Evolutionary conservation across 202 grass and related monocot genomes (phyloP).

Genomic region (Setaria italica): DNA sequence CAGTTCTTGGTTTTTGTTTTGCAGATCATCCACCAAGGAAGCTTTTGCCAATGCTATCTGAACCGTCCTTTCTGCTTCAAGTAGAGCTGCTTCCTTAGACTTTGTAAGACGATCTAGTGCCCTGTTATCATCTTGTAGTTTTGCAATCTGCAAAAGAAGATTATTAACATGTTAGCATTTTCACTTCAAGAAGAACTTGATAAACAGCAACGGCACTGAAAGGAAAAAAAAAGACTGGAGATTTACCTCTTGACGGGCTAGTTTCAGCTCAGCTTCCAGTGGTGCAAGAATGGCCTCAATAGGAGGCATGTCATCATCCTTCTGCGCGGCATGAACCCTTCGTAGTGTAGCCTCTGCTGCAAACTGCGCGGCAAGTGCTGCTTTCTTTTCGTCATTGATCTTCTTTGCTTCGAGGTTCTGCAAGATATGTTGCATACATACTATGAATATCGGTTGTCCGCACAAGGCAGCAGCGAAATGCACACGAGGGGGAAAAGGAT

Average conservation of each 20-base stretch:
- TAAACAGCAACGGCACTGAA: background rate
- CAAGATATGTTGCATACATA: background rate
- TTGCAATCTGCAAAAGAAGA: constrained; percentile 75
- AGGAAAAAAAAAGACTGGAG: background rate
- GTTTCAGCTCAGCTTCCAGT: constrained; percentile 89
- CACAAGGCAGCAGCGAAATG: background rate
- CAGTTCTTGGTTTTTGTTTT: constrained; percentile 97
- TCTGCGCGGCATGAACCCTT: constrained; percentile 96
- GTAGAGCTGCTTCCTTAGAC: constrained; percentile 91
- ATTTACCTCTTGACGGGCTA: constrained; percentile 77
- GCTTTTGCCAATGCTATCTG: constrained; percentile 92
- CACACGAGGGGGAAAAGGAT: constrained; percentile 14
- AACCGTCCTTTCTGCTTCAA: constrained; percentile 95
- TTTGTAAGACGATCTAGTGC: constrained; percentile 96
- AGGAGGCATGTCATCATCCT: constrained; percentile 97
- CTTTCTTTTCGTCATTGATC: constrained; percentile 98
- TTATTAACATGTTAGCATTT: constrained; percentile 16
- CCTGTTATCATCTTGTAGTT: constrained; percentile 93
- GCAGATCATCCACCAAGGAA: constrained; percentile 94
- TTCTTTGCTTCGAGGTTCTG: constrained; percentile 99
- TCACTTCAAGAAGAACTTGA: background rate
- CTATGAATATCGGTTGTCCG: background rate
- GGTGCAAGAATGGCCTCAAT: constrained; percentile 98
- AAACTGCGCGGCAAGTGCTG: constrained; percentile 86
- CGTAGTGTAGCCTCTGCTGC: constrained; percentile 91